Conservation (phyloP, 495 filamentous ascomycete species). For the Neurospora pannonica region DNA sequence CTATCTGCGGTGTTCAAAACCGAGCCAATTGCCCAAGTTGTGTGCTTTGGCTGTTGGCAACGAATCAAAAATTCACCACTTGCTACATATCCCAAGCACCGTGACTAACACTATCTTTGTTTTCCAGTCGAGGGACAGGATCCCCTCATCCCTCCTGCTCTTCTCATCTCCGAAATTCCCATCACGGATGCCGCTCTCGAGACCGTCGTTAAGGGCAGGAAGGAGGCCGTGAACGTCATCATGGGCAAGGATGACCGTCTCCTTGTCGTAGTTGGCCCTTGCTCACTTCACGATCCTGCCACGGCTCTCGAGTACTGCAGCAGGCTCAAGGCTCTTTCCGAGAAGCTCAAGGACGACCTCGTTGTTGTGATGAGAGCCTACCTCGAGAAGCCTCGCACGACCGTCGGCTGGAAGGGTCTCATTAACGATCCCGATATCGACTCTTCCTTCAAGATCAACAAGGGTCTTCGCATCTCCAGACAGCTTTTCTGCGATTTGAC, state of each 20-base stretch:
- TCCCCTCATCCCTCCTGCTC: constrained; percentile 79
- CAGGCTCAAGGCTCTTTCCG: constrained; percentile 62
- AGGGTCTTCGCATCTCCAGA: constrained; percentile 80
- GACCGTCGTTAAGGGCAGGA: constrained; percentile 74
- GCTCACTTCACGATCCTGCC: constrained; percentile 91
- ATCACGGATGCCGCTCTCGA: constrained; percentile 52
- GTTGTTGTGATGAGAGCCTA: constrained; percentile 96
- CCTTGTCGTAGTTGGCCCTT: constrained; percentile 88
- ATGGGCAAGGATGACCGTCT: constrained; percentile 74
- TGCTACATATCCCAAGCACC: not conserved
- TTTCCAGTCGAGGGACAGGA: constrained; percentile 82
- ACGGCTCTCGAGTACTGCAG: constrained; percentile 79
- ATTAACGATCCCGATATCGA: constrained; percentile 99
- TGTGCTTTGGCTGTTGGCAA: not conserved
- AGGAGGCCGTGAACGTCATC: constrained; percentile 74
- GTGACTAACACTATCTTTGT: constrained; percentile 16
- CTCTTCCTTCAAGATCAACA: constrained; percentile 97
- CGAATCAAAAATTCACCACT: not conserved
- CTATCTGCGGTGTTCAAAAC: not conserved
- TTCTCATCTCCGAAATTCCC: constrained; percentile 83
- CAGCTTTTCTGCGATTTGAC: constrained; percentile 90
- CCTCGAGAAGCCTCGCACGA: constrained; percentile 98
- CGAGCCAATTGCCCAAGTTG: not conserved
- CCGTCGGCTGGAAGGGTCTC: constrained; percentile 96
- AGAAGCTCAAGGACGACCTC: constrained; percentile 71